Evolutionary conservation across 805 yeast genomes (phyloP), one percentile per base, ranked within the genome.

Genomic region (Candida chauliodis): DNA sequence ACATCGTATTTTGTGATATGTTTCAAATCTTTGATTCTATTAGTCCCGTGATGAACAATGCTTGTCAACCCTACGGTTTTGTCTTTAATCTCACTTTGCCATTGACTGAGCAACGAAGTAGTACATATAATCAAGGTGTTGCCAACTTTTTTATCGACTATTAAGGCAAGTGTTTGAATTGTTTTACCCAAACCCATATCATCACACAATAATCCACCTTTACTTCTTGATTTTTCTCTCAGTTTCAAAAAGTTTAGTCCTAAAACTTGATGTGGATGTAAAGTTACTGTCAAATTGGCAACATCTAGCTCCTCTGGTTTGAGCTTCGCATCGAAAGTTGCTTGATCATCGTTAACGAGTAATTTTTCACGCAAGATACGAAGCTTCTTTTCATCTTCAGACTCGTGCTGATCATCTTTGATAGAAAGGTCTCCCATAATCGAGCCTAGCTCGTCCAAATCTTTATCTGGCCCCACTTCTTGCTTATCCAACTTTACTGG

Each of bases 181-280:
- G 98, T 91, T 57, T 91, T 91, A 42, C 99, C 99, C 34, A 91
- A 69, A 4, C 95, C 99, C 99, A 91, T 91, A 58, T 91, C 99
- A 64, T 91, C 99, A 21, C 34, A 31, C 8, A 31, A 21, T 18
- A 31, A 31, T 20, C 34, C 34, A 21, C 26, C 10, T 15, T 31
- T 31, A 6, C 4, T 20, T 4, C 40, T 39, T 1, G 42, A 43
- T 15, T 34, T 30, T 40, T 75, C 80, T 11, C 79, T 56, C 5
- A 41, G 37, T 4, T 48, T 45, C 45, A 75, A 46, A 50, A 75
- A 75, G 29, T 48, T 46, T 19, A 75, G 51, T 2, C 80, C 80
- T 4, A 48, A 49, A 2, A 59, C 57, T 44, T 75, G 80, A 47
- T 75, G 80, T n/a, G 66, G 65, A 29, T 71, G 43, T 18, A 73